These are phyloP conservation scores for Hypoxylon subgilvum DNA, from an alignment of 495 filamentous ascomycete genomes.

Conservation along the genomic window DNA sequence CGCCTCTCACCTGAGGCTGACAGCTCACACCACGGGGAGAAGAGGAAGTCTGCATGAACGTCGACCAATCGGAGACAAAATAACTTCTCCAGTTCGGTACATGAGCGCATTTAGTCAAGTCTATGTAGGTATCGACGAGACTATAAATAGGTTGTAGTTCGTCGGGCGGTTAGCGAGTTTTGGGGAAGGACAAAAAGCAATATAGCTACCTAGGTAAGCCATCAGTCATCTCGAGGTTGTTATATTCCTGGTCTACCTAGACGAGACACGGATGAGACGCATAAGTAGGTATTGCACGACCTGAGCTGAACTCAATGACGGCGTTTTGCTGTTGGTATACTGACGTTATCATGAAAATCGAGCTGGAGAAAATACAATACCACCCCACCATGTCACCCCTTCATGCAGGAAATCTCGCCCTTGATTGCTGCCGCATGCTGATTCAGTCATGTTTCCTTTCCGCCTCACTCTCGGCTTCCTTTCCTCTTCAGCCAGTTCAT, in stretches of 20 bases:
- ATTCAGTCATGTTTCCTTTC: conserved; percentile 13
- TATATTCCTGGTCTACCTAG: background rate
- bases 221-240: background rate
- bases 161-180: conserved; percentile 1
- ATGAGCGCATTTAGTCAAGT: conserved; percentile 18
- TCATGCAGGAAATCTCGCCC: conserved; percentile 4
- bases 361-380: conserved; percentile 20
- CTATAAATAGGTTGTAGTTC: conserved; percentile 16
- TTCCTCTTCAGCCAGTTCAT: background rate
- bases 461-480: background rate
- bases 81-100: background rate
- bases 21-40: background rate
- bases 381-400: conserved; percentile 10
- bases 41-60: background rate
- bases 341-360: background rate
- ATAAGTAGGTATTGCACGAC: background rate
- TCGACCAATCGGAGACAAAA: conserved; percentile 9
- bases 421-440: conserved; percentile 21
- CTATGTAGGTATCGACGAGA: background rate
- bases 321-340: conserved; percentile 5
- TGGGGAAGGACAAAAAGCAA: too few relatives aligned
- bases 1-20: conserved; percentile 30
- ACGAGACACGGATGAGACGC: too few relatives aligned
- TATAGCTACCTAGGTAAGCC: too few relatives aligned
- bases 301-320: background rate